Conservation (phyloP, 108 stramenopile species). For the Parmales sp. region DNA sequence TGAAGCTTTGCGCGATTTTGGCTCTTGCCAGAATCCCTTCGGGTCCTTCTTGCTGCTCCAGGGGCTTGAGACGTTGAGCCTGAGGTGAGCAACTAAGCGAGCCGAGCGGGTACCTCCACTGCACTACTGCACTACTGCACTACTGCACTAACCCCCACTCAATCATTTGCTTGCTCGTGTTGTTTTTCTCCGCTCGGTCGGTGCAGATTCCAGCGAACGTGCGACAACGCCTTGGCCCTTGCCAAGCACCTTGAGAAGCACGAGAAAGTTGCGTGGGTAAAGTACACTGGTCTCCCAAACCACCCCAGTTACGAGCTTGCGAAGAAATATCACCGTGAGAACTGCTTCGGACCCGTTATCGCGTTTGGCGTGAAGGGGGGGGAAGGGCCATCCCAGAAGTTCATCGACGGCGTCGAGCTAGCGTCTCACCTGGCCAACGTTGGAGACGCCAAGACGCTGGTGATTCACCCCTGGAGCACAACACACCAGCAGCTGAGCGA, state of each 20-base stretch:
- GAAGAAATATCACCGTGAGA: slow-evolving; percentile 59
- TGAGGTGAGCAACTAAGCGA: too few relatives aligned
- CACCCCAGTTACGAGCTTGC: slow-evolving; percentile 46
- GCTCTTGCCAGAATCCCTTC: slow-evolving; percentile 66
- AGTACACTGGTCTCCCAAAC: slow-evolving; percentile 56
- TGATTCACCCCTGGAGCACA: slow-evolving; percentile 77
- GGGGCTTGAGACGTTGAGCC: slow-evolving; percentile 74
- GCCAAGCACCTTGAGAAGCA: slow-evolving; percentile 56
- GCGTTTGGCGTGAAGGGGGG: slow-evolving; percentile 61
- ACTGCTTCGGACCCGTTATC: slow-evolving; percentile 55
- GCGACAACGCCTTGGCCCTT: slow-evolving; percentile 64
- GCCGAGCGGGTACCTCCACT: too few relatives aligned
- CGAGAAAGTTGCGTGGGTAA: slow-evolving; percentile 61
- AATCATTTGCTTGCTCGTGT: too few relatives aligned
- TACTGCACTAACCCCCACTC: too few relatives aligned
- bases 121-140: too few relatives aligned
- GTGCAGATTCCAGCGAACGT: slow-evolving; percentile 79
- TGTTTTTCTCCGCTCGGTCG: too few relatives aligned
- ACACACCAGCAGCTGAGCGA: slow-evolving; percentile 70
- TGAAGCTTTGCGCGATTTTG: slow-evolving; percentile 67
- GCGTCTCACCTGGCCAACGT: slow-evolving; percentile 83
- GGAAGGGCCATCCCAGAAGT: slow-evolving; percentile 42
- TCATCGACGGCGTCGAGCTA: slow-evolving; percentile 60
- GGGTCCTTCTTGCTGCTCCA: slow-evolving; percentile 70
- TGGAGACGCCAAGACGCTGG: slow-evolving; percentile 66